Percentiles rank a stretch among this genome's conserved stretches.
Conservation (phyloP, 768 basidiomycete genomes). For the Psilocybe cyanescens region DNA sequence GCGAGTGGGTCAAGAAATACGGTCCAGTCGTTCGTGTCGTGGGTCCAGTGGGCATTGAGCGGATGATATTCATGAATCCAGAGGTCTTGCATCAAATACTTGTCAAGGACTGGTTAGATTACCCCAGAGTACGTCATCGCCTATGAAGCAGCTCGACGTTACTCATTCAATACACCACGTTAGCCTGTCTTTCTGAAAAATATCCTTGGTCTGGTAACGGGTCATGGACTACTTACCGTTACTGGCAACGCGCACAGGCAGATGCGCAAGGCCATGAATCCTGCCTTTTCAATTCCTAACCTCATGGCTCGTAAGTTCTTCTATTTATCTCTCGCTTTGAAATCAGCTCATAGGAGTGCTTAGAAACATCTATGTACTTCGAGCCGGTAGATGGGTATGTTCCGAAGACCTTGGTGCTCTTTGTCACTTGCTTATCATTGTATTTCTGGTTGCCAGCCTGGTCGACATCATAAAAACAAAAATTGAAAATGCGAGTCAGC, state of each 20-base stretch:
- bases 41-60: conserved; percentile 48
- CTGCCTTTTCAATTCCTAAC: conserved; percentile 51
- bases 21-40: conserved; percentile 46
- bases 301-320: conserved; percentile 37
- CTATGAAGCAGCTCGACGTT: neutral
- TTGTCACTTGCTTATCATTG: neutral
- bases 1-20: conserved; percentile 48
- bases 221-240: conserved; percentile 49
- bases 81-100: conserved; percentile 47
- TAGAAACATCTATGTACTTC: conserved; percentile 54
- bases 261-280: conserved; percentile 55
- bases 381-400: conserved; percentile 46
- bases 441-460: conserved; percentile 21
- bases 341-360: neutral
- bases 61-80: conserved; percentile 45
- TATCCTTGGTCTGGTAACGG: conserved; percentile 43
- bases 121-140: conserved; percentile 36
- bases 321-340: neutral
- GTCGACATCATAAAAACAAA: conserved; percentile 38
- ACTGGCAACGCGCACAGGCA: conserved; percentile 51
- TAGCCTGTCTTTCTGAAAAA: conserved; percentile 48
- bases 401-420: neutral
- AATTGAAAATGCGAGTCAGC: conserved; percentile 24
- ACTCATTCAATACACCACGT: neutral
- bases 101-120: conserved; percentile 45